Conservation (phyloP, 371 early-diverging fungal genomes). For the Lichtheimia corymbifera region DNA sequence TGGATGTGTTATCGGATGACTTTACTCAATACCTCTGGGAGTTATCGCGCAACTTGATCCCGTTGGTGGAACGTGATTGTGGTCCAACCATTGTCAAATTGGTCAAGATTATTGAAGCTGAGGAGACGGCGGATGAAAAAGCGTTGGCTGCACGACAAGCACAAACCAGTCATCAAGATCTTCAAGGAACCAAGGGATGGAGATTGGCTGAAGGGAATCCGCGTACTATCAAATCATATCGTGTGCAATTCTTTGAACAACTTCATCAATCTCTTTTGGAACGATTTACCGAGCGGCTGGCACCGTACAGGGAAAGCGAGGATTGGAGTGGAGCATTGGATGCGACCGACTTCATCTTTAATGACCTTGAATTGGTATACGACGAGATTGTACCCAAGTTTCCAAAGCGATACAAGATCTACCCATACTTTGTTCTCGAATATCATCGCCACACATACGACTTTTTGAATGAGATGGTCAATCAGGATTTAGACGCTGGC, state of each 20-base stretch:
- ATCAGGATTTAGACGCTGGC: constrained; percentile 73
- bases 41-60: constrained; percentile 75
- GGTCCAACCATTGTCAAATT: constrained; percentile 77
- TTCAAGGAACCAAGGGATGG: constrained; percentile 59
- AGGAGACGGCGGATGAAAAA: constrained; percentile 84
- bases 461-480: constrained; percentile 71
- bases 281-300: constrained; percentile 60
- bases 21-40: constrained; percentile 89
- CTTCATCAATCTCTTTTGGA: constrained; percentile 69
- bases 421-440: constrained; percentile 88
- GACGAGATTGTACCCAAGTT: constrained; percentile 88
- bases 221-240: constrained; percentile 70
- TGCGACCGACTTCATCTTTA: constrained; percentile 77
- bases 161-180: constrained; percentile 56
- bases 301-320: constrained; percentile 46
- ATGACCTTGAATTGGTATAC: constrained; percentile 84
- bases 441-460: constrained; percentile 91
- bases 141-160: constrained; percentile 65
- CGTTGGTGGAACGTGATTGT: constrained; percentile 70
- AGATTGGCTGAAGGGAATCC: constrained; percentile 57
- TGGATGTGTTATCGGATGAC: constrained; percentile 77
- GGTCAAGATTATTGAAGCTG: constrained; percentile 89
- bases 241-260: constrained; percentile 76
- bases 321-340: constrained; percentile 65
- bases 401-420: constrained; percentile 89